Evolutionary conservation across 108 stramenopile genomes (phyloP).

Genomic region (Aurantiochytrium sp.): DNA sequence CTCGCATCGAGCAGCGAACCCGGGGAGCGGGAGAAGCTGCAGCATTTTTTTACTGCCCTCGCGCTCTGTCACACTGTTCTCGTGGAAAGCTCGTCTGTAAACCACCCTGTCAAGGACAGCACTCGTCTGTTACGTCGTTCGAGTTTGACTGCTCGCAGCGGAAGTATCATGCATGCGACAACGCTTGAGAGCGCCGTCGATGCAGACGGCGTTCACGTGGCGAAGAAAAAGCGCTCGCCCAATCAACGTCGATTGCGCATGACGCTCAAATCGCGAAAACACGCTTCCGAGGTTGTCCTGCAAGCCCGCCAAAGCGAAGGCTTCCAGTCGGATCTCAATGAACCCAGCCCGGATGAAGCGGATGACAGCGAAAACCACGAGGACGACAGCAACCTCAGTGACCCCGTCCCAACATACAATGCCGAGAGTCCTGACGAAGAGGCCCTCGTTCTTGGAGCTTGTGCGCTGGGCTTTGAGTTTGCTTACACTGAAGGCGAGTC

Average conservation of each 20-base stretch:
- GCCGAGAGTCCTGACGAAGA: constrained; percentile 30
- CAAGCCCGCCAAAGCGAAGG: too few species aligned
- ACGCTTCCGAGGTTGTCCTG: too few species aligned
- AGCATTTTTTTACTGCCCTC: constrained; percentile 35
- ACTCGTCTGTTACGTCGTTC: not conserved
- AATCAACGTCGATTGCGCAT: too few species aligned
- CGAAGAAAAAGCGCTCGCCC: too few species aligned
- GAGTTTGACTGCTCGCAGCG: not conserved
- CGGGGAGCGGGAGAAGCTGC: not conserved
- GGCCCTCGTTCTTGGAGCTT: constrained; percentile 4
- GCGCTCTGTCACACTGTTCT: constrained; percentile 61
- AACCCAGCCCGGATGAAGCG: too few species aligned
- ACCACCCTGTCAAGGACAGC: not conserved
- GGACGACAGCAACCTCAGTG: not conserved
- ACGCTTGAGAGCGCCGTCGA: too few species aligned
- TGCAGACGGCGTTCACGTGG: too few species aligned
- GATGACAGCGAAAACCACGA: not conserved
- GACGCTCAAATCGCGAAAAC: too few species aligned
- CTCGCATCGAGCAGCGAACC: not conserved
- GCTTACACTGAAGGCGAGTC: not conserved
- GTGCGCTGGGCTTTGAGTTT: not conserved
- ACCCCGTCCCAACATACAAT: constrained; percentile 26
- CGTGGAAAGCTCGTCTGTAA: not conserved
- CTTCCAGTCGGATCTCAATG: too few species aligned
- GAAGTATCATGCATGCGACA: too few species aligned